Conservation (phyloP, 2,329 filamentous ascomycete species). For the Fusarium albosuccineum region DNA sequence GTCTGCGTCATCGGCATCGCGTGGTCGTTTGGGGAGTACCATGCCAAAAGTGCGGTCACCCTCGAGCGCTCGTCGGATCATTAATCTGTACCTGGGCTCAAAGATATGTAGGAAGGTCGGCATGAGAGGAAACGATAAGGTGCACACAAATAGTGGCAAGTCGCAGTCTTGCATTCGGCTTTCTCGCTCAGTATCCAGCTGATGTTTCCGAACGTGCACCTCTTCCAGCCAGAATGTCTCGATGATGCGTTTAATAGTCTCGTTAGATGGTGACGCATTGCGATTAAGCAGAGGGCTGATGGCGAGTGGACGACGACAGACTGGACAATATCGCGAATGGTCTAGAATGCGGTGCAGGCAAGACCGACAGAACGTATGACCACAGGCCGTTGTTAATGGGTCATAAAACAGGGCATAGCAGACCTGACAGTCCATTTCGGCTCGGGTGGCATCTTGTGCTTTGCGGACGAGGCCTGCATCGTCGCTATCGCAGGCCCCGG, state of each 20-base stretch:
- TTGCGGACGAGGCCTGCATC: conserved; percentile 58
- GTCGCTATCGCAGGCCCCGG: conserved; percentile 43
- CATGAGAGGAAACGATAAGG: conserved; percentile 83
- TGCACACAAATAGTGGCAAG: conserved; percentile 84
- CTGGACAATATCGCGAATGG: conserved; percentile 82
- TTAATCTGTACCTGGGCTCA: conserved; percentile 90
- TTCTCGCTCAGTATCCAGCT: conserved; percentile 69
- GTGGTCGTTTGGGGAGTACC: conserved; percentile 75
- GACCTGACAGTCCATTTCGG: conserved; percentile 88
- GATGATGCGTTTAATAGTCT: conserved; percentile 72
- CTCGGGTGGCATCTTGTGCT: conserved; percentile 71
- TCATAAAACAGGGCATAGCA: conserved; percentile 87
- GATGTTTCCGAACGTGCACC: conserved; percentile 68
- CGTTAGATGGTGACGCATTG: conserved; percentile 67
- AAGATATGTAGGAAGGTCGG: conserved; percentile 92
- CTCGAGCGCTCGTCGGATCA: conserved; percentile 84
- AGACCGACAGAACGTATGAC: conserved; percentile 88
- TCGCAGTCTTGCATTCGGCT: conserved; percentile 68
- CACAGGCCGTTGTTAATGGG: conserved; percentile 86
- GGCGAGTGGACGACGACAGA: conserved; percentile 77
- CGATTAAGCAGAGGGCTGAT: conserved; percentile 60
- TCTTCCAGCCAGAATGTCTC: conserved; percentile 77
- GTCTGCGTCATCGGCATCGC: conserved; percentile 49
- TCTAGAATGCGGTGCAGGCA: conserved; percentile 84
- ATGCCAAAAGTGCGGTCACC: conserved; percentile 85